Percentiles rank a stretch among this genome's conserved stretches.
phyloP scores from a whole-genome alignment of 768 basidiomycete genomes.

The Lentinula edodes region DNA sequence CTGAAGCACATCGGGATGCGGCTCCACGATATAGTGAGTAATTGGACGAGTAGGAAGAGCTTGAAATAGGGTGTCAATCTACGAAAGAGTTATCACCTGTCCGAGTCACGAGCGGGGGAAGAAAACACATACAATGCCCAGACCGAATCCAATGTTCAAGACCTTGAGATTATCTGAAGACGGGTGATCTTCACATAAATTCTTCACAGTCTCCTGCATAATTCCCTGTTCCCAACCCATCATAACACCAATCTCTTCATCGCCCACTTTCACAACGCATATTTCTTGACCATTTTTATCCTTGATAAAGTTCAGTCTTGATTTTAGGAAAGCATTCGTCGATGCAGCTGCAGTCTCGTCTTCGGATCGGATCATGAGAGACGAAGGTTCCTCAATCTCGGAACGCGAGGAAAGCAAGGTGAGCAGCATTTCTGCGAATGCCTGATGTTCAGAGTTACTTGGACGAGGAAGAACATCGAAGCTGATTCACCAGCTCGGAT shows the following conservation, averaged over 20 bases:
- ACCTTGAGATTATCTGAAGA: constrained; percentile 51
- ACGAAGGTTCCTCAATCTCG: constrained; percentile 24
- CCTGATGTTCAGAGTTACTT: constrained; percentile 7
- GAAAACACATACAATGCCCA: constrained; percentile 69
- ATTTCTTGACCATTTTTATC: constrained; percentile 80
- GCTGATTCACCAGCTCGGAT: constrained; percentile 71
- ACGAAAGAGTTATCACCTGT: constrained; percentile 6
- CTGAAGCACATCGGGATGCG: constrained; percentile 86
- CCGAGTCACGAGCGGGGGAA: not conserved
- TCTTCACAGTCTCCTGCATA: constrained; percentile 77
- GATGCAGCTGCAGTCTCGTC: constrained; percentile 59
- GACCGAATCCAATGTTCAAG: constrained; percentile 90
- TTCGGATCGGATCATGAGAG: constrained; percentile 37
- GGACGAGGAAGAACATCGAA: constrained; percentile 4
- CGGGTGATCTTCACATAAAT: constrained; percentile 51
- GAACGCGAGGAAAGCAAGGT: constrained; percentile 50
- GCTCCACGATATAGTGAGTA: constrained; percentile 87
- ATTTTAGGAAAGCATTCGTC: constrained; percentile 63
- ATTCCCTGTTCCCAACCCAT: constrained; percentile 96
- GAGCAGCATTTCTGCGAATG: constrained; percentile 61
- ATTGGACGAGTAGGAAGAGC: constrained; percentile 49
- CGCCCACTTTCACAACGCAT: constrained; percentile 59
- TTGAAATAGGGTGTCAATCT: constrained; percentile 88
- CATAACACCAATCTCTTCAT: constrained; percentile 94
- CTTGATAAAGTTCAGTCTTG: constrained; percentile 58